A percentile compares a stretch with the other conserved stretches of the same genome.
These are phyloP conservation scores for Pseudogymnoascus sp. DNA, from an alignment of 2,329 filamentous ascomycete species.

Conservation along the genomic window DNA sequence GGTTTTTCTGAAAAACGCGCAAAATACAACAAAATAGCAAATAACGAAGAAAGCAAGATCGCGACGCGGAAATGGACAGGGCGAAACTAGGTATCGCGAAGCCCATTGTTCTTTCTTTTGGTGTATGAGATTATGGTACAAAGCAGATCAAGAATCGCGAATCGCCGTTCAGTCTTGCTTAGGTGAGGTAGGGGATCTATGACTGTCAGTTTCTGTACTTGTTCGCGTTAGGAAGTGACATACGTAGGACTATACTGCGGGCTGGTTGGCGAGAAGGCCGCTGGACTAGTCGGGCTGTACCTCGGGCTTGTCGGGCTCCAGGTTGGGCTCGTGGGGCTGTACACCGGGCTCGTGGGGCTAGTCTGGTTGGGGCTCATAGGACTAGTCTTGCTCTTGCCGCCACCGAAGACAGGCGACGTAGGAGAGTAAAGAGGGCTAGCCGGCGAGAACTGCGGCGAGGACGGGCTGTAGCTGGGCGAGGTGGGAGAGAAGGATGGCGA, in stretches of 20 bases:
- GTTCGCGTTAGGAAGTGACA: background rate
- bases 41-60: background rate
- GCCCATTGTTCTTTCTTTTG: background rate
- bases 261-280: slow-evolving; percentile 47
- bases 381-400: slow-evolving; percentile 10
- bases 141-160: slow-evolving; percentile 5
- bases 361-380: slow-evolving; percentile 8
- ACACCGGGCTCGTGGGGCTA: slow-evolving; percentile 23
- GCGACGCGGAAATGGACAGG: slow-evolving; percentile 3
- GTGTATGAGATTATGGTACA: slow-evolving; percentile 5
- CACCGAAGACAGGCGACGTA: slow-evolving; percentile 21
- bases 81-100: background rate
- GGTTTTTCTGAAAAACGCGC: background rate
- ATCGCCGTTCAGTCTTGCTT: slow-evolving; percentile 27
- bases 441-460: slow-evolving; percentile 21
- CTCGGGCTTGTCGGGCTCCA: slow-evolving; percentile 24
- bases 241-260: slow-evolving; percentile 61
- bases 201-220: background rate
- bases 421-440: slow-evolving; percentile 22
- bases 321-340: slow-evolving; percentile 12
- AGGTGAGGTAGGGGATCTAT: slow-evolving; percentile 33
- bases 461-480: slow-evolving; percentile 31
- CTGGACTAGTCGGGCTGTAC: slow-evolving; percentile 26
- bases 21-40: background rate
- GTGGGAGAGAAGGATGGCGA: slow-evolving; percentile 37